Base-by-base conservation (phyloP, 2,329 filamentous ascomycete species). In the Cordyceps javanica region DNA sequence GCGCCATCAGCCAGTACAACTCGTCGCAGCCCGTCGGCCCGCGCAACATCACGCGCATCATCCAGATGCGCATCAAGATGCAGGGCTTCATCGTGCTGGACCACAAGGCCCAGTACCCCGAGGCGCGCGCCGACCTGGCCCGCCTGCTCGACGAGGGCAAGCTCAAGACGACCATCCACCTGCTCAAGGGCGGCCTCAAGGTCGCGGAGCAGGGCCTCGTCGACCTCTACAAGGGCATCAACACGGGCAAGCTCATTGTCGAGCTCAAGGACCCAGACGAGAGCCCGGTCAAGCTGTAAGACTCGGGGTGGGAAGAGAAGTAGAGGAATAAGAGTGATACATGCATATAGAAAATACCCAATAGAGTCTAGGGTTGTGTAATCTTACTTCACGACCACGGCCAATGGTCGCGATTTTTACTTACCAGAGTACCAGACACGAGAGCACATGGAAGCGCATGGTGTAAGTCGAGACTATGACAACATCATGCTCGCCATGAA, bases 51-150 rank as follows among this genome's bases (percentile, higher is more conserved):
- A 71, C 73, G 45, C 79, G 80, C 72, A 74, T 82, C 59, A 73
- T 82, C 49, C 69, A 73, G 5, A 82, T 82, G 77, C 72, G 82
- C 60, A 80, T 85, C 67, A 79, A 73, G 59, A 82, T 90, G 76
- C 79, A 87, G 71, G 87, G 87, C 0, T 91, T 92, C 70, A 87
- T 92, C 62, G 82, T 91, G 41, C 82, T 89, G 55, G 89, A 92
- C 69, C 90, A 80, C 65, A 72, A 69, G 8, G 74, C 80, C 58
- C 77, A 87, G 66, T 89, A 81, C 67, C 67, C 77, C 0, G 67
- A 73, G 44, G 89, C 86, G 1, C 72, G 80, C 59, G 76, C 80
- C 66, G 78, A 90, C 64, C 73, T 92, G n/a, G 79, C 79, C 1
- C 70, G 82, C 62, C 91, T 88, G 88, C 69, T 90, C 23, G 74